Conservation (phyloP, 306 rosid genomes). For the Corylus americana region DNA sequence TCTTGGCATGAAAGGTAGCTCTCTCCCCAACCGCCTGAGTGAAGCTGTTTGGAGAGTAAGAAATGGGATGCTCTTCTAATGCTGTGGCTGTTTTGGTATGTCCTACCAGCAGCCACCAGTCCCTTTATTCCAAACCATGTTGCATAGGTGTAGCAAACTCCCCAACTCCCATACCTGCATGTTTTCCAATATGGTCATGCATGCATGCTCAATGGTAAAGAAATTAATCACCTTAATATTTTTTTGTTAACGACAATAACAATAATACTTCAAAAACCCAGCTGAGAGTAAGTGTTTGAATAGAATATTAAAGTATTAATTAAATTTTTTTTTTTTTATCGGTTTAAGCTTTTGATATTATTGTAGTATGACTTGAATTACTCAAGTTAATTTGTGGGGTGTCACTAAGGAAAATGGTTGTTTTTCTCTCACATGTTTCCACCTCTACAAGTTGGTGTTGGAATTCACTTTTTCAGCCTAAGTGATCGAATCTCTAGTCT, state of each 20-base stretch:
- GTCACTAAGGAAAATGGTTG: too few relatives aligned
- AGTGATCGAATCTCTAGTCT: too few relatives aligned
- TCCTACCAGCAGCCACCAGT: constrained; percentile 44
- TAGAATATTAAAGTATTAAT: too few relatives aligned
- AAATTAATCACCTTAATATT: neutral
- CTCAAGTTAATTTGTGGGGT: too few relatives aligned
- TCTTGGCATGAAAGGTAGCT: constrained; percentile 66
- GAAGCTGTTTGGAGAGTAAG: constrained; percentile 62
- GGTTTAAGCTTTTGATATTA: too few relatives aligned
- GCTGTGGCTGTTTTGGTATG: constrained; percentile 42
- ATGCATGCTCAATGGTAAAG: neutral
- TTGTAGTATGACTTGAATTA: too few relatives aligned
- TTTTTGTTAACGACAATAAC: neutral
- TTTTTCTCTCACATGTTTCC: too few relatives aligned
- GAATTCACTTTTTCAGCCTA: too few relatives aligned
- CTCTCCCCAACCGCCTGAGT: constrained; percentile 79
- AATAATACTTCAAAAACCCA: too few relatives aligned
- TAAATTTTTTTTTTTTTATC: too few relatives aligned
- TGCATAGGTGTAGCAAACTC: constrained; percentile 72
- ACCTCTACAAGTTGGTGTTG: too few relatives aligned
- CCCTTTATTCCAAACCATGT: constrained; percentile 84
- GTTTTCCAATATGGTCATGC: neutral
- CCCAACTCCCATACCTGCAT: constrained; percentile 75
- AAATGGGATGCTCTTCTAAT: constrained; percentile 61
- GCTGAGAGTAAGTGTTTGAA: too few relatives aligned